Percentiles rank a stretch among this genome's conserved stretches.
Conservation (phyloP, 345 rosid genomes). For the Durio zibethinus region DNA sequence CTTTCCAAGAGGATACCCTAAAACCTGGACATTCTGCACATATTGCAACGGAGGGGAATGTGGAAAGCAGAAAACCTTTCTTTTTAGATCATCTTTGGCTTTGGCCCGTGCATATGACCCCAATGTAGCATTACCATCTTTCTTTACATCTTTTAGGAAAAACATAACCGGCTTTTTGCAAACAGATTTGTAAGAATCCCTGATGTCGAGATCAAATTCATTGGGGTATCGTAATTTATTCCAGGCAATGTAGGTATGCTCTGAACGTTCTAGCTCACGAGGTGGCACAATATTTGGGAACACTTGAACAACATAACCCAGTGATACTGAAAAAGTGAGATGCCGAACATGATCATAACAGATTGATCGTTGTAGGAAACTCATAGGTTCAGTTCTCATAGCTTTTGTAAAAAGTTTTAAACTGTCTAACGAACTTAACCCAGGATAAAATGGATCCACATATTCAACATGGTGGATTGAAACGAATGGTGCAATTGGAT, state of each 20-base stretch:
- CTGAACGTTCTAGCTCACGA: conserved; percentile 73
- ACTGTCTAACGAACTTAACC: conserved; percentile 58
- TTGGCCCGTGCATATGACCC: conserved; percentile 53
- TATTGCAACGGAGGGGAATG: conserved; percentile 55
- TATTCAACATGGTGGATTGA: conserved; percentile 90
- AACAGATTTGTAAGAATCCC: conserved; percentile 55
- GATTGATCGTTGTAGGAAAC: conserved; percentile 81
- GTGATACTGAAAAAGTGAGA: conserved; percentile 61
- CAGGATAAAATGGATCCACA: conserved; percentile 80
- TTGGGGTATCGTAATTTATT: conserved; percentile 42
- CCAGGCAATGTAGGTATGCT: conserved; percentile 83
- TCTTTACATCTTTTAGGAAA: conserved; percentile 46
- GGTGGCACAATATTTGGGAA: conserved; percentile 64
- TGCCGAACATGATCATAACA: conserved; percentile 59
- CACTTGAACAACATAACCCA: conserved; percentile 84
- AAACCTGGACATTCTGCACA: conserved; percentile 54
- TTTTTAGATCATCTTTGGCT: conserved; percentile 57
- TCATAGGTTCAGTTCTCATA: conserved; percentile 60
- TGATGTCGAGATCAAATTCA: conserved; percentile 84
- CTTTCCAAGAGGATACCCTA: conserved; percentile 52
- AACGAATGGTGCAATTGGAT: conserved; percentile 81
- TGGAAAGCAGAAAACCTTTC: conserved; percentile 73
- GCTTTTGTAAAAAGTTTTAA: conserved; percentile 74
- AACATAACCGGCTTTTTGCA: conserved; percentile 54
- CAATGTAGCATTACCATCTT: conserved; percentile 45